Evolutionary conservation across 768 basidiomycete genomes (phyloP).

Genomic region (Tylopilus vinaceipallidus): DNA sequence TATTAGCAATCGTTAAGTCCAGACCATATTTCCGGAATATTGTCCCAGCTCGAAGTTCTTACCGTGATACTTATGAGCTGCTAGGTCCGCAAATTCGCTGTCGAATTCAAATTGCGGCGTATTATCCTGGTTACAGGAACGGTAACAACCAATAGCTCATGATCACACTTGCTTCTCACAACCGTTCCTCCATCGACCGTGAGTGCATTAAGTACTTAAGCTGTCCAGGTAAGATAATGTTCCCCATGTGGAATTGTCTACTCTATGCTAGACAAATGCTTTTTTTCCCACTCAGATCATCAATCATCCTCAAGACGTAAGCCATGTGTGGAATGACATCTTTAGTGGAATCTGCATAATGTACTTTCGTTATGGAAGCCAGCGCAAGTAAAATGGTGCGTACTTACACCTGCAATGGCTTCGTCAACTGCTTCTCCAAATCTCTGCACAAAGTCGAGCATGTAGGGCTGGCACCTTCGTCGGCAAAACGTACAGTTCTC

Average conservation of each 20-base stretch:
- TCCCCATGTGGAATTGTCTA: background rate
- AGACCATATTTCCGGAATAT: too few relatives aligned
- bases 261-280: background rate
- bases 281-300: background rate
- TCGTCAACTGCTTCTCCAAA: constrained; percentile 25
- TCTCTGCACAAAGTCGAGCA: constrained; percentile 23
- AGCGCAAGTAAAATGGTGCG: background rate
- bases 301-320: background rate
- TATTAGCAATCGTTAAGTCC: background rate
- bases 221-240: too few relatives aligned
- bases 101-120: too few relatives aligned
- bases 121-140: too few relatives aligned
- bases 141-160: too few relatives aligned
- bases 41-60: too few relatives aligned
- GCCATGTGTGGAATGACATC: constrained; percentile 12
- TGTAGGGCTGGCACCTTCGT: constrained; percentile 12
- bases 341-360: constrained; percentile 18
- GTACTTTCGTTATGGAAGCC: background rate
- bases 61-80: too few relatives aligned
- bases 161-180: background rate
- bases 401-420: constrained; percentile 20
- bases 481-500: constrained; percentile 21
- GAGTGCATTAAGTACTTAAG: too few relatives aligned
- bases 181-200: background rate
- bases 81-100: too few relatives aligned